Evolutionary conservation across 75 land plant genomes (phyloP).

Genomic region (Pinus albicaulis): DNA sequence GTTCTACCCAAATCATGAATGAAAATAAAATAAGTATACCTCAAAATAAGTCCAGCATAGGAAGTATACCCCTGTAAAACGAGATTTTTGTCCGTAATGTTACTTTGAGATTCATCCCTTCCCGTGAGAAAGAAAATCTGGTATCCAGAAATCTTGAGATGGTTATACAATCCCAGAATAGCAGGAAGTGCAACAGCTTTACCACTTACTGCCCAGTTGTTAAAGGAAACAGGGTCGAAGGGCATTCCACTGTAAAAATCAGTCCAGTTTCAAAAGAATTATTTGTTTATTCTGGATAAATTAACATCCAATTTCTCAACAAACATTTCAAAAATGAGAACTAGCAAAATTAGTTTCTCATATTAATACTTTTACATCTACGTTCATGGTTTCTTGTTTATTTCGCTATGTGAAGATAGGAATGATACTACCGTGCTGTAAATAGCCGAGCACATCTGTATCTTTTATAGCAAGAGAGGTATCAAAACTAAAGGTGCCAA

Average conservation of each 20-base stretch:
- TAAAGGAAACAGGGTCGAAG: conserved; percentile 34
- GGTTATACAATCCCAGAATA: conserved; percentile 24
- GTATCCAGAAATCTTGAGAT: conserved; percentile 25
- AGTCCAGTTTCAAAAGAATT: not conserved
- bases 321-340: no score
- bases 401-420: no score
- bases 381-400: no score
- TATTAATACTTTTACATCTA: no score
- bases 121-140: conserved; percentile 19
- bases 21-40: conserved; percentile 26
- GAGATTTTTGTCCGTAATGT: conserved; percentile 45
- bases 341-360: no score
- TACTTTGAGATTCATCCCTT: conserved; percentile 35
- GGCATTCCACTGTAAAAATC: conserved; percentile 38
- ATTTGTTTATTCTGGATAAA: not conserved
- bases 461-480: no score
- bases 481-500: no score
- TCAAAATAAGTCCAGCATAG: conserved; percentile 63
- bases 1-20: no score
- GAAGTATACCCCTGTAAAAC: conserved; percentile 51
- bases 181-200: conserved; percentile 33
- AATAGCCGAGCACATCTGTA: no score
- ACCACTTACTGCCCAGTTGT: conserved; percentile 32
- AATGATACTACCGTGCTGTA: no score
- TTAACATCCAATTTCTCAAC: no score